These are phyloP conservation scores for Gymnopilus dilepis DNA, from an alignment of 768 basidiomycete genomes.

Conservation along the genomic window DNA sequence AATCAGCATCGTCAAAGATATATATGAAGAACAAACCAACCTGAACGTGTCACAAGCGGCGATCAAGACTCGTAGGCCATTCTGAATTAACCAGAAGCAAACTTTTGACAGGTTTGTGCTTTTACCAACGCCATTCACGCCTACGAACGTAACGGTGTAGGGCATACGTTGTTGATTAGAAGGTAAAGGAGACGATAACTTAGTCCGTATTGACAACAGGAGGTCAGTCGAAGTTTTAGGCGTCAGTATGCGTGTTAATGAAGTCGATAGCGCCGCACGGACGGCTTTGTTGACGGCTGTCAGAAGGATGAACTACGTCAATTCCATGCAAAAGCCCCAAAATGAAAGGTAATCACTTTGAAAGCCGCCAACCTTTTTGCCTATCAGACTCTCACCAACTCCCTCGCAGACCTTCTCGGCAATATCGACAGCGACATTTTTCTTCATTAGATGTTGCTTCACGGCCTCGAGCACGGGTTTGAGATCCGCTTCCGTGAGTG, in stretches of 20 bases:
- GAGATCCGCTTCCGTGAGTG: constrained; percentile 81
- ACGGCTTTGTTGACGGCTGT: constrained; percentile 87
- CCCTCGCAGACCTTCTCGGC: constrained; percentile 93
- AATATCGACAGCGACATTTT: constrained; percentile 97
- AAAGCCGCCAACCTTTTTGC: constrained; percentile 90
- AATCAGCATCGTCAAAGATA: not conserved
- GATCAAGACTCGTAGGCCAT: constrained; percentile 89
- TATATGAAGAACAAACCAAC: constrained; percentile 38
- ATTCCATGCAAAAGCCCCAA: not conserved
- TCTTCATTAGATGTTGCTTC: constrained; percentile 98
- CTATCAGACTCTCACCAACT: constrained; percentile 88
- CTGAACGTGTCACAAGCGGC: constrained; percentile 99
- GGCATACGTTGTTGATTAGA: constrained; percentile 82
- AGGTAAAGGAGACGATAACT: constrained; percentile 74
- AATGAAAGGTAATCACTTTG: constrained; percentile 58
- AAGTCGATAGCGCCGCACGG: constrained; percentile 78
- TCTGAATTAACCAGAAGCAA: constrained; percentile 99
- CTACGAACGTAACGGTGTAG: constrained; percentile 95
- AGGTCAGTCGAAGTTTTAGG: constrained; percentile 98
- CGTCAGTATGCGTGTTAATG: constrained; percentile 92
- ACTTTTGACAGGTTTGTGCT: constrained; percentile 98
- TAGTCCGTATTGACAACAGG: constrained; percentile 89
- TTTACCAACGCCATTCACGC: constrained; percentile 99
- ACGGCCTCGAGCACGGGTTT: constrained; percentile 89
- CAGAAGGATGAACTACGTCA: constrained; percentile 10